A percentile compares a stretch with the other conserved stretches of the same genome.
Conservation (phyloP, 139 green algal species). For the Spirogloea muscicola region DNA sequence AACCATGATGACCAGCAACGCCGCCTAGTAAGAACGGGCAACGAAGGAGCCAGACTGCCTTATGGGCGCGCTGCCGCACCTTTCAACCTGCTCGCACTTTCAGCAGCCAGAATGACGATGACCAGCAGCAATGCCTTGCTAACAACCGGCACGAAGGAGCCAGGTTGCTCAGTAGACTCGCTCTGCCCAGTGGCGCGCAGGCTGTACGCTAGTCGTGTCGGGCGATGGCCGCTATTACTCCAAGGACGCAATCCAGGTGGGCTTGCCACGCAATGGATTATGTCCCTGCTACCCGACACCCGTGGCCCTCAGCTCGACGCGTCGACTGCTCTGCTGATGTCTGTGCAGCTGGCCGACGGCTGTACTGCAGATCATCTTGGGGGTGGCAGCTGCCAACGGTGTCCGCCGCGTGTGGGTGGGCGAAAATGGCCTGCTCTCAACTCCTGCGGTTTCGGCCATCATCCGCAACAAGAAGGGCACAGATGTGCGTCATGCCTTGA, state of each 20-base stretch:
- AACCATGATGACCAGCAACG: no score
- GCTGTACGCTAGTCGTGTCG: constrained; percentile 47
- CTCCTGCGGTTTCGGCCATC: constrained; percentile 50
- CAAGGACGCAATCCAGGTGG: constrained; percentile 50
- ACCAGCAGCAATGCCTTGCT: neutral
- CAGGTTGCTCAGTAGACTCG: neutral
- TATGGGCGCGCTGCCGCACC: no score
- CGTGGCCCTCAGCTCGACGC: no score
- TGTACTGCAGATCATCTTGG: constrained; percentile 44
- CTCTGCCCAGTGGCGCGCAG: constrained; percentile 7
- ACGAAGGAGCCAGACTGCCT: no score
- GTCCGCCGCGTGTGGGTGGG: constrained; percentile 42
- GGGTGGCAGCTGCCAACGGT: constrained; percentile 49
- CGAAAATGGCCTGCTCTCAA: constrained; percentile 47
- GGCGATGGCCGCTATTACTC: constrained; percentile 52
- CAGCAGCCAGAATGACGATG: neutral
- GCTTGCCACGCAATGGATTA: no score
- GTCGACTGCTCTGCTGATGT: no score
- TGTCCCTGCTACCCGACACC: no score
- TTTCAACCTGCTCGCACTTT: neutral
- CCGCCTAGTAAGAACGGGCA: no score
- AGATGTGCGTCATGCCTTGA: constrained; percentile 1
- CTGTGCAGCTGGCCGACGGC: no score
- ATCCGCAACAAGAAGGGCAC: constrained; percentile 44
- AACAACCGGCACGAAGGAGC: neutral